These are phyloP conservation scores for Fusarium sp. DNA, from an alignment of 2,329 filamentous ascomycete species.

Conservation along the genomic window DNA sequence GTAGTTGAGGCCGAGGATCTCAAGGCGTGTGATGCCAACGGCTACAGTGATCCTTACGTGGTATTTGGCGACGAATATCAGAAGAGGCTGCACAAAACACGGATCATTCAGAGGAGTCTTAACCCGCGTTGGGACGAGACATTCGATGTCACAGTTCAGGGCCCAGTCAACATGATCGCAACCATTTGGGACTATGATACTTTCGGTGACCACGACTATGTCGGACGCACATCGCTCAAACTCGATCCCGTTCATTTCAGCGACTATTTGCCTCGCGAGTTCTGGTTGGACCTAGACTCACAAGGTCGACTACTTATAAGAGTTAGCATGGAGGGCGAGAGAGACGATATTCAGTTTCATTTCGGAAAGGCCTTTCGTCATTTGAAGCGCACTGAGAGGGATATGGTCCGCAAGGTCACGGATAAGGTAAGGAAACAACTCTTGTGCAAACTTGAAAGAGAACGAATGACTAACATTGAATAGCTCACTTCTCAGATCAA, in stretches of 20 bases:
- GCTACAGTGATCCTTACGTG: slow-evolving; percentile 94
- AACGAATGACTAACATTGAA: slow-evolving; percentile 18
- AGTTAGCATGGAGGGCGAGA: slow-evolving; percentile 98
- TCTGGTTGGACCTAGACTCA: slow-evolving; percentile 97
- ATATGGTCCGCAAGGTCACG: slow-evolving; percentile 98
- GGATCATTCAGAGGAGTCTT: slow-evolving; percentile 87
- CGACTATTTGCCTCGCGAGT: slow-evolving; percentile 94
- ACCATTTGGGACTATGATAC: slow-evolving; percentile 99
- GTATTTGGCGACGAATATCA: slow-evolving; percentile 98
- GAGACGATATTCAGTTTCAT: slow-evolving; percentile 98
- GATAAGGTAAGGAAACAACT: slow-evolving; percentile 76
- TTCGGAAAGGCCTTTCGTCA: slow-evolving; percentile 97
- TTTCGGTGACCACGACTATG: slow-evolving; percentile 96
- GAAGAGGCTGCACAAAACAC: slow-evolving; percentile 93
- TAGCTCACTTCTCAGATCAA: slow-evolving; percentile 94
- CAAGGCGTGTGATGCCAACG: slow-evolving; percentile 96
- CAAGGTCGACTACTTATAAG: slow-evolving; percentile 89
- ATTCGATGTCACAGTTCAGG: slow-evolving; percentile 92
- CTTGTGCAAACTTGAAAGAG: background rate
- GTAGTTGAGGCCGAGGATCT: slow-evolving; percentile 97
- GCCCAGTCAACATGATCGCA: slow-evolving; percentile 91
- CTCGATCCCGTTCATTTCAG: slow-evolving; percentile 97
- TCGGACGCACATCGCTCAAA: slow-evolving; percentile 95
- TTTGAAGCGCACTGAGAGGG: slow-evolving; percentile 92
- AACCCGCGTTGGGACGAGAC: slow-evolving; percentile 98